phyloP scores from a whole-genome alignment of 306 rosid genomes.

The Hippophae gyantsensis region DNA sequence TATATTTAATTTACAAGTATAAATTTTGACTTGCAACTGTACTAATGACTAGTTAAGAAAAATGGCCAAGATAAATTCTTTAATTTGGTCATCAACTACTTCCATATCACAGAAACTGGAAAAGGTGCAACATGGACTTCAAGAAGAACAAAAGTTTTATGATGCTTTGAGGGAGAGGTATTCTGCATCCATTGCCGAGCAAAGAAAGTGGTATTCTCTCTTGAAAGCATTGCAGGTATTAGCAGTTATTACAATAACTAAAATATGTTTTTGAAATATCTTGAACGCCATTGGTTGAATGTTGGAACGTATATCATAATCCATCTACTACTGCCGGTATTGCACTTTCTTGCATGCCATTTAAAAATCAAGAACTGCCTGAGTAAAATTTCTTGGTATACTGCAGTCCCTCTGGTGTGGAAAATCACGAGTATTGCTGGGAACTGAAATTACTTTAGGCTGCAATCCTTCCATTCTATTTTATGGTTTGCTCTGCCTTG shows the following conservation, averaged over 20 bases:
- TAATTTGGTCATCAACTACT: conserved; percentile 8
- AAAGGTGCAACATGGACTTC: conserved; percentile 50
- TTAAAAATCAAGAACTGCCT: too few species aligned
- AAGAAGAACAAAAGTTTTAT: conserved; percentile 50
- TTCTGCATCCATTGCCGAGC: conserved; percentile 50
- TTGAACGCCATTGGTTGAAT: neutral
- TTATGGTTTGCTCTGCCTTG: too few species aligned
- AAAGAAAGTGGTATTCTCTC: conserved; percentile 57
- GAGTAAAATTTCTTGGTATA: too few species aligned
- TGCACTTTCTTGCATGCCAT: too few species aligned
- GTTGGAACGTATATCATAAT: too few species aligned
- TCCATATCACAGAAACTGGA: conserved; percentile 53
- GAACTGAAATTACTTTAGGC: too few species aligned
- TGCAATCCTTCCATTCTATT: too few species aligned
- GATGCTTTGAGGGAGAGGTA: conserved; percentile 47
- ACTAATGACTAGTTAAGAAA: neutral
- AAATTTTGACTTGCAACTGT: too few species aligned
- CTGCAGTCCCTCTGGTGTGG: too few species aligned
- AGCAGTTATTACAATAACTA: conserved; percentile 1
- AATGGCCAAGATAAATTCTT: conserved; percentile 9
- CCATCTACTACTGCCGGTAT: too few species aligned
- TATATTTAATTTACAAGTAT: too few species aligned
- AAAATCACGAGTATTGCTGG: too few species aligned
- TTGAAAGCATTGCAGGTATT: conserved; percentile 73
- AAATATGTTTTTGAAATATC: neutral